These are phyloP conservation scores for Scleroderma bovista DNA, from an alignment of 768 basidiomycete genomes.

Conservation along the genomic window DNA sequence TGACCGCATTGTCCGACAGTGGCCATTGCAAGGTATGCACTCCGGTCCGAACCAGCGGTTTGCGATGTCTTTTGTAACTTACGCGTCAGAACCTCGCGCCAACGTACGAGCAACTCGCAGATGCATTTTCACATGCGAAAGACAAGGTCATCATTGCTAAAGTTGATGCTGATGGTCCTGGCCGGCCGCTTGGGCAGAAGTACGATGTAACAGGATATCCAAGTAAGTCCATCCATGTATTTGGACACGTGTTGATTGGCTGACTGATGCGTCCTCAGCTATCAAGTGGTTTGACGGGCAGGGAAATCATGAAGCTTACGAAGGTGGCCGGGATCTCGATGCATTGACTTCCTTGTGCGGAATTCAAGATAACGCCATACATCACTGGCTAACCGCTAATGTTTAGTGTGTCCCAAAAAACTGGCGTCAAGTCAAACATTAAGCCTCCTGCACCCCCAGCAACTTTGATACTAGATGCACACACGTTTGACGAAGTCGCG, in stretches of 20 bases:
- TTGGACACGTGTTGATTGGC: background rate
- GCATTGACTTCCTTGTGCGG: slow-evolving; percentile 70
- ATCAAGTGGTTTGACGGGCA: slow-evolving; percentile 85
- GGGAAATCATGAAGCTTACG: slow-evolving; percentile 64
- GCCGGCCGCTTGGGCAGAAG: slow-evolving; percentile 68
- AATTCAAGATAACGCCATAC: background rate
- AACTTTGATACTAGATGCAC: slow-evolving; percentile 58
- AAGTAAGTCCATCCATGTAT: slow-evolving; percentile 44
- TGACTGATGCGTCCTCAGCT: slow-evolving; percentile 47
- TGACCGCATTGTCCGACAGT: slow-evolving; percentile 31
- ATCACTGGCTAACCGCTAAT: background rate
- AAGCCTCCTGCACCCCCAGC: slow-evolving; percentile 78
- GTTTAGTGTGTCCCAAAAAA: slow-evolving; percentile 62
- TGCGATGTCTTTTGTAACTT: background rate
- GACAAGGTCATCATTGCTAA: slow-evolving; percentile 88
- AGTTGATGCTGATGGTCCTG: slow-evolving; percentile 87
- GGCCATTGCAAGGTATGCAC: slow-evolving; percentile 77
- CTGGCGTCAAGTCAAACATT: slow-evolving; percentile 82
- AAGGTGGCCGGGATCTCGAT: slow-evolving; percentile 77
- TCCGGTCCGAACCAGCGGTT: background rate
- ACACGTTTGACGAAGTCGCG: slow-evolving; percentile 73
- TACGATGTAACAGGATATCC: slow-evolving; percentile 83
- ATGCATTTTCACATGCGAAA: slow-evolving; percentile 73
- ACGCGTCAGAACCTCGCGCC: slow-evolving; percentile 77
- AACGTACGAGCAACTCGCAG: slow-evolving; percentile 80